A percentile compares a stretch with the other conserved stretches of the same genome.
phyloP scores from a whole-genome alignment of 208 protist genomes.

The Trypanosoma caninum region DNA sequence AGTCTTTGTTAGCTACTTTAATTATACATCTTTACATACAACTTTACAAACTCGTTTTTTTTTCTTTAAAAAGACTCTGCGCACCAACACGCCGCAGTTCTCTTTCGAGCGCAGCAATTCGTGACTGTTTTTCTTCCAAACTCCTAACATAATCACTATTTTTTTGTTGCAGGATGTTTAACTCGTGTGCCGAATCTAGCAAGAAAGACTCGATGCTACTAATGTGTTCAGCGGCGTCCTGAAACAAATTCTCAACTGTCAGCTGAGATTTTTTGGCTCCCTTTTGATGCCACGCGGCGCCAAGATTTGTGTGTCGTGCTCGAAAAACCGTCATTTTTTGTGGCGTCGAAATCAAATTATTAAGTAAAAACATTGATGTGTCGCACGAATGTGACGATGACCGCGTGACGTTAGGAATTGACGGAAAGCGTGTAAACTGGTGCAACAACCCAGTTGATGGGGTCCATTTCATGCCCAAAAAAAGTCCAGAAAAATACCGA shows the following conservation, averaged over 20 bases:
- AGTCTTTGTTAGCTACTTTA: too few relatives aligned
- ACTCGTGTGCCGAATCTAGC: constrained; percentile 36
- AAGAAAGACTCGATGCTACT: constrained; percentile 58
- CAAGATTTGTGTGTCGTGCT: background rate
- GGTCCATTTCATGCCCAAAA: constrained; percentile 36
- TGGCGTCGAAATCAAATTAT: background rate
- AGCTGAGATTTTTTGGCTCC: constrained; percentile 6
- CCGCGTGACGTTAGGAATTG: background rate
- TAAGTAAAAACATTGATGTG: background rate
- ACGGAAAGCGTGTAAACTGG: constrained; percentile 18
- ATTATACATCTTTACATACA: too few relatives aligned
- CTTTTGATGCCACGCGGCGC: background rate
- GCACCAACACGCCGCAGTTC: constrained; percentile 36
- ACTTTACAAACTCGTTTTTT: background rate
- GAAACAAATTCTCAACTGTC: constrained; percentile 52
- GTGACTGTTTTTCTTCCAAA: constrained; percentile 36
- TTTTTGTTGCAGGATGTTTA: constrained; percentile 35
- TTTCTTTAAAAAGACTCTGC: constrained; percentile 6
- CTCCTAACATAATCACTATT: constrained; percentile 31
- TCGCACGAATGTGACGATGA: background rate
- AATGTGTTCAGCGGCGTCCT: constrained; percentile 53
- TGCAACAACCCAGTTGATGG: constrained; percentile 30
- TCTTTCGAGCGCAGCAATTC: constrained; percentile 39
- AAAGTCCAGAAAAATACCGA: constrained; percentile 49
- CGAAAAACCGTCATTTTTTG: constrained; percentile 12